phyloP scores from a whole-genome alignment of 2,329 filamentous ascomycete species.

The Fusarium sp. region DNA sequence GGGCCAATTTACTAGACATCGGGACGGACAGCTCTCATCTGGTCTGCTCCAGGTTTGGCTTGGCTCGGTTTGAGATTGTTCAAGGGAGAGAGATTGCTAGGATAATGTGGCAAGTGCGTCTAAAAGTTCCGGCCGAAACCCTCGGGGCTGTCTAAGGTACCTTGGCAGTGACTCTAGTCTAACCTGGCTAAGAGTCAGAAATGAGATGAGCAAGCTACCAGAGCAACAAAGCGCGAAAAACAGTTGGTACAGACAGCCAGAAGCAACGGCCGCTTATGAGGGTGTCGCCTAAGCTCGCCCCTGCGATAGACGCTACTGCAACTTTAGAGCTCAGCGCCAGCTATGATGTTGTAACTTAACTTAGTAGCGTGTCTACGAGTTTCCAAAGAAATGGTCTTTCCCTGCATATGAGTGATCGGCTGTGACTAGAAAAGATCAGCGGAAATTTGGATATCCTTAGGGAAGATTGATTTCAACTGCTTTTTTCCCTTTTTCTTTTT shows the following conservation, averaged over 20 bases:
- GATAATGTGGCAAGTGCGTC: conserved; percentile 36
- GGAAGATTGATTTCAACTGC: conserved; percentile 11
- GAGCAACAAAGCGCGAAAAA: conserved; percentile 22
- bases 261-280: conserved; percentile 28
- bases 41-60: conserved; percentile 24
- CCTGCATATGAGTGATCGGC: conserved; percentile 40
- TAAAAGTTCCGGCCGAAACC: conserved; percentile 44
- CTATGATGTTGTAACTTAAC: conserved; percentile 6
- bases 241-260: conserved; percentile 23
- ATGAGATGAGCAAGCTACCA: conserved; percentile 24
- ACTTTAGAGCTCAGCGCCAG: conserved; percentile 16
- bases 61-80: conserved; percentile 38
- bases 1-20: conserved; percentile 16
- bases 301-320: conserved; percentile 39
- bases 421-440: conserved; percentile 40
- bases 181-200: conserved; percentile 23
- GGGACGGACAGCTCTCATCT: conserved; percentile 15
- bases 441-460: conserved; percentile 37
- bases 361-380: conserved; percentile 29
- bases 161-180: conserved; percentile 10
- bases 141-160: conserved; percentile 32
- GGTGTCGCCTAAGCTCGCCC: conserved; percentile 30
- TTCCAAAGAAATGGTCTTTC: conserved; percentile 31
- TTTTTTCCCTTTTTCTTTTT: conserved; percentile 11
- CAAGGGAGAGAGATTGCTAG: conserved; percentile 38